phyloP scores from a whole-genome alignment of 129 eudicot genomes.

The Ambrosia artemisiifolia region DNA sequence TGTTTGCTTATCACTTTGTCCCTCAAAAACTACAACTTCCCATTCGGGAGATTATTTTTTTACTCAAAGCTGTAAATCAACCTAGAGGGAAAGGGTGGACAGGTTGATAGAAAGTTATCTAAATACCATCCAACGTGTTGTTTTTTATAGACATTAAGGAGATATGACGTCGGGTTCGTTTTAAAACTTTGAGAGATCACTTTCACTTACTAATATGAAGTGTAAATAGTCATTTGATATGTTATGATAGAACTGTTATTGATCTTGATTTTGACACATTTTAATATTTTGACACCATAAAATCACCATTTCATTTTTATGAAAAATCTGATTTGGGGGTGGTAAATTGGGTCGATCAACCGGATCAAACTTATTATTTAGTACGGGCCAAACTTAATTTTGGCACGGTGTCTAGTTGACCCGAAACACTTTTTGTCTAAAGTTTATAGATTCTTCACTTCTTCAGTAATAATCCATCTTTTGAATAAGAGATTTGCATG shows the following conservation, averaged over 20 bases:
- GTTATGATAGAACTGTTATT: no score
- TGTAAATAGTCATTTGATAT: no score
- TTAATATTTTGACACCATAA: no score
- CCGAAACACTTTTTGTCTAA: neutral
- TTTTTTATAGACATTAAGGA: neutral
- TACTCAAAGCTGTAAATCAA: neutral
- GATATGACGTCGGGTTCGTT: no score
- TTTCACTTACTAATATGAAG: no score
- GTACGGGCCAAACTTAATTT: no score
- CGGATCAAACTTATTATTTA: no score
- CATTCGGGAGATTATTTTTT: neutral
- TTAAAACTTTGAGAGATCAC: no score
- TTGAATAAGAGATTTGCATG: neutral
- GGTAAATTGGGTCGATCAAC: neutral
- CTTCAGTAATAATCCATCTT: neutral
- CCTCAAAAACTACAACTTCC: neutral
- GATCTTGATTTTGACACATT: no score
- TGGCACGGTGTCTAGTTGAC: no score
- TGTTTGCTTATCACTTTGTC: neutral
- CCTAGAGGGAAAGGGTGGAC: neutral
- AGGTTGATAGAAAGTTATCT: neutral
- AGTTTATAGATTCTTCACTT: neutral
- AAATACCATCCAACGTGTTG: neutral
- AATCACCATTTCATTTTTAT: no score
- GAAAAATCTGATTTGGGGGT: neutral